Conservation (phyloP, 169 alveolate genomes). For the Plasmodium blacklocki region DNA sequence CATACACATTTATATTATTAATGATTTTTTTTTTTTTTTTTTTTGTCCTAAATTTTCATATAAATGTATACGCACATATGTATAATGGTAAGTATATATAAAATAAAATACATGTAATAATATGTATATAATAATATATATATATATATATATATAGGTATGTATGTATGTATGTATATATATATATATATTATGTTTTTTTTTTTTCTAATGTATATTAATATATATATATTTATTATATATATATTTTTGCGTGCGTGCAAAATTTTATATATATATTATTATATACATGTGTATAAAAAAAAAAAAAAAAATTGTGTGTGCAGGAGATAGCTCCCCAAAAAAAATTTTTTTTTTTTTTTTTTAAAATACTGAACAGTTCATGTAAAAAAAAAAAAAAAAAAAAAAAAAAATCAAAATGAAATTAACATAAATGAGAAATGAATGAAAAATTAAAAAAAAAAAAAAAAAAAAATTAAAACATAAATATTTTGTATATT, state of each 20-base stretch:
- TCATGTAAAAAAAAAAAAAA: conserved; percentile 35
- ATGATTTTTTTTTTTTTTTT: conserved; percentile 12
- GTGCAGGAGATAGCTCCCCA: conserved; percentile 27
- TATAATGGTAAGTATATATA: background rate
- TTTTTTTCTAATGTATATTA: no score
- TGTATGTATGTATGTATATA: conserved; percentile 1
- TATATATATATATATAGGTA: background rate
- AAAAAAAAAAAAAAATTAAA: conserved; percentile 9
- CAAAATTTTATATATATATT: conserved; percentile 1
- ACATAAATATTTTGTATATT: no score
- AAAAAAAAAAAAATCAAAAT: conserved; percentile 12
- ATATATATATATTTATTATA: conserved; percentile 1
- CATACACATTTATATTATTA: conserved; percentile 1
- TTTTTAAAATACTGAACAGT: conserved; percentile 10
- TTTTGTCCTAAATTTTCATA: conserved; percentile 27
- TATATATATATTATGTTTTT: background rate
- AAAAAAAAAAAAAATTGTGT: conserved; percentile 1
- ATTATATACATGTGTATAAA: no score
- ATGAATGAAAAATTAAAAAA: conserved; percentile 11
- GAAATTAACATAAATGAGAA: conserved; percentile 18
- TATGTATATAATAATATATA: background rate
- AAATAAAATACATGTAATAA: background rate
- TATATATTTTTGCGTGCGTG: conserved; percentile 26
- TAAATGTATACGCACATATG: conserved; percentile 13
- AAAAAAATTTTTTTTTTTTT: conserved; percentile 11